Evolutionary conservation across 2,329 filamentous ascomycete genomes (phyloP).

Genomic region (Cercospora canescens): DNA sequence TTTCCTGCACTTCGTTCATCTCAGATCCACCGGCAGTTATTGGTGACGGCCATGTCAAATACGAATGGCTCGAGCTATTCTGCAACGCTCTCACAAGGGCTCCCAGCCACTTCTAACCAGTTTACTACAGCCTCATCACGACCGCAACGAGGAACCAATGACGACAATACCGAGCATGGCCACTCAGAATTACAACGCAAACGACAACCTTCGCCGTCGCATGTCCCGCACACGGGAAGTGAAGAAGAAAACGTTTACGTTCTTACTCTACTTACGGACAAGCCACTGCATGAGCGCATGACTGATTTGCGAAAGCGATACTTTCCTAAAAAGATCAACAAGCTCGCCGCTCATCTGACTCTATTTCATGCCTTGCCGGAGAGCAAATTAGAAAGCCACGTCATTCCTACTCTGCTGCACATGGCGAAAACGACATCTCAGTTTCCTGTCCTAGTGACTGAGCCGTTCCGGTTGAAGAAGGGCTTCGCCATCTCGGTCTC

Average conservation of each 20-base stretch:
- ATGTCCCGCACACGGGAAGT: constrained; percentile 38
- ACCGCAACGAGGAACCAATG: background rate
- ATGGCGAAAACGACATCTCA: constrained; percentile 34
- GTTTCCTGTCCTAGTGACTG: constrained; percentile 41
- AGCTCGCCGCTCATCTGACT: constrained; percentile 46
- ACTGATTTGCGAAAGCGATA: constrained; percentile 41
- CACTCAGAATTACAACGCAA: background rate
- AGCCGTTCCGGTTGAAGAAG: constrained; percentile 43
- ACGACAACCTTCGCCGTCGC: constrained; percentile 19
- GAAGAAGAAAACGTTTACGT: constrained; percentile 43
- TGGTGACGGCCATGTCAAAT: constrained; percentile 4
- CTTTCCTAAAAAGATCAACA: constrained; percentile 46
- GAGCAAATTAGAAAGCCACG: constrained; percentile 38
- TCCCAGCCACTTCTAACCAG: constrained; percentile 2
- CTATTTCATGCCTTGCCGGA: constrained; percentile 49
- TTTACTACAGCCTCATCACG: background rate
- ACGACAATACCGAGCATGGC: background rate
- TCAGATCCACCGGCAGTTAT: background rate
- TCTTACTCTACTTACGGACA: constrained; percentile 44
- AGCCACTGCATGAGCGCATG: constrained; percentile 41
- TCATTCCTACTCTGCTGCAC: constrained; percentile 37
- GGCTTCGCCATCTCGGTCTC: constrained; percentile 44
- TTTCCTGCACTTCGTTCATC: background rate
- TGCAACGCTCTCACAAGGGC: constrained; percentile 8
- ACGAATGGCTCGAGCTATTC: constrained; percentile 12